Base-by-base conservation (phyloP, 1,139 yeast species). In the Geotrichum klebahnii region DNA sequence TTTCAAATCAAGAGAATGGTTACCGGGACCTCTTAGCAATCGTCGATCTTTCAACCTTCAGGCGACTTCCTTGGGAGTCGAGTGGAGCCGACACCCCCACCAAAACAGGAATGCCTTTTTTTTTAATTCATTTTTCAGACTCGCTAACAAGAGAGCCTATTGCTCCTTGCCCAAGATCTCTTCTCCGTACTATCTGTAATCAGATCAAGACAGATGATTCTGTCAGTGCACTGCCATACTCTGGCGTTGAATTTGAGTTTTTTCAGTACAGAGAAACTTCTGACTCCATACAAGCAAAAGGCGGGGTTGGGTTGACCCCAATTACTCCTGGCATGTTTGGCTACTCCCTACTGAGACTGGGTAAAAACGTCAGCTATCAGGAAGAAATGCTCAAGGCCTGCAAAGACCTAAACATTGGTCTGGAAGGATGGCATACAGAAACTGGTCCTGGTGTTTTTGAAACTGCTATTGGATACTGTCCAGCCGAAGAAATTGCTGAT, bases 361-460 rank as follows among this genome's bases (percentile, higher is more conserved):
- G 60, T 1, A 57, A 63, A 29, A 64, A 66, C 47, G 57, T 60
- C 44, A 65, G 61, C 17, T 67, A 61, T 53, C 68, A 62, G 53
- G 60, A 64, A 46, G 63, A 58, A 26, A 58, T 68, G 28, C 55
- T 65, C 44, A 51, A 64, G 12, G 54, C 59, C 1, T 59, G 67
- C 50, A 44, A 50, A 8, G 46, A 53, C 10, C 57, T 67, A 24
- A 59, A 59, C 34, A 59, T 65, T 19, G 62, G 61, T 17, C 54
- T 68, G 31, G 72, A 68, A 49, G 68, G 70, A 3, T 67, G 68
- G 66, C 71, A 68, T 51, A 66, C 70, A 1, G 72, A 68, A 46
- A 66, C 71, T 1, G 72, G 72, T 3, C 72, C 72, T 6, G 71
- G 72, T 12, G 72, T 68, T 5, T 66, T 61, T 47, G 71, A 68